phyloP scores from a whole-genome alignment of 352 stramenopile species.

The Phytophthora chlamydospora region DNA sequence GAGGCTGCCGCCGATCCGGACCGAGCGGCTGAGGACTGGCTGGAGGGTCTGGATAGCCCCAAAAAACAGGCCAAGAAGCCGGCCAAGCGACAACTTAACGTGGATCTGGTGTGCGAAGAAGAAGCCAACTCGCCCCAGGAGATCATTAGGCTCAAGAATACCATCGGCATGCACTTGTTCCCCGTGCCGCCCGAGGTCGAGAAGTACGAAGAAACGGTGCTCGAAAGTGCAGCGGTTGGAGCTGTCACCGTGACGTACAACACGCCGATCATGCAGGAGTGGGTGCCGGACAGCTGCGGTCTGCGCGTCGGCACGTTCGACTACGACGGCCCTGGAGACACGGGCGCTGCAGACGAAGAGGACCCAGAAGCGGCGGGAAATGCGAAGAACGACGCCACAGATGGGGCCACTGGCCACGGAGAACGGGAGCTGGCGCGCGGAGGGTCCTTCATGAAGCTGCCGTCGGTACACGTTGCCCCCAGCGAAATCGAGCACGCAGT shows the following conservation, averaged over 20 bases:
- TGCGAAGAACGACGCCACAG: constrained; percentile 1
- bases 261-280: constrained; percentile 79
- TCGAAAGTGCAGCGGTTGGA: constrained; percentile 62
- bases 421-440: constrained; percentile 11
- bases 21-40: constrained; percentile 29
- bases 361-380: constrained; percentile 5
- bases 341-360: constrained; percentile 11
- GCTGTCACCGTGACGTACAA: constrained; percentile 72
- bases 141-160: constrained; percentile 64
- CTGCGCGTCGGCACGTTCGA: constrained; percentile 65
- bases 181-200: constrained; percentile 59
- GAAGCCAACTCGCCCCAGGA: constrained; percentile 43
- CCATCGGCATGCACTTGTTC: constrained; percentile 72
- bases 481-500: constrained; percentile 65
- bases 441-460: constrained; percentile 38
- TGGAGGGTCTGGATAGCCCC: constrained; percentile 27
- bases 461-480: constrained; percentile 52
- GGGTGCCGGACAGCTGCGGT: constrained; percentile 59
- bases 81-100: constrained; percentile 41
- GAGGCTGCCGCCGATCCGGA: constrained; percentile 23
- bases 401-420: background rate
- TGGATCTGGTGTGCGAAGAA: constrained; percentile 64
- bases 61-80: constrained; percentile 26
- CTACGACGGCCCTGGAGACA: constrained; percentile 16
- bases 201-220: constrained; percentile 54